Conservation (phyloP, 1,284 basidiomycete species). For the Cystobasidiaceae sp. region DNA sequence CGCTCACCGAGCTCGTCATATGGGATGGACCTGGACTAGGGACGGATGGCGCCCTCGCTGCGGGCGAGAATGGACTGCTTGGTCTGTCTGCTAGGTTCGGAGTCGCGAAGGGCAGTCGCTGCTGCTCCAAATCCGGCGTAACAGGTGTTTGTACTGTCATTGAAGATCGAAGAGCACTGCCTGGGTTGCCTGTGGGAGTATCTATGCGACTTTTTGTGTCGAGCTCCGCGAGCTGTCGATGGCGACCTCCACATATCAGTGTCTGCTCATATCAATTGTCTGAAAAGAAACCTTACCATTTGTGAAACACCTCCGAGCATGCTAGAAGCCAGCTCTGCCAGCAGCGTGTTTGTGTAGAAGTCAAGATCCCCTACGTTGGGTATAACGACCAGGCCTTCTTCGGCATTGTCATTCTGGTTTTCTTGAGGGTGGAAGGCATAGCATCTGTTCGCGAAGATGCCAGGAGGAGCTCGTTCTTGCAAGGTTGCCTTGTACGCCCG, state of each 20-base stretch:
- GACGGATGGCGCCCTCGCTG: too few relatives aligned
- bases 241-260: too few relatives aligned
- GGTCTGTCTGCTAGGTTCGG: conserved; percentile 28
- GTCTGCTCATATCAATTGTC: too few relatives aligned
- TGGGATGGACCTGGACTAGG: too few relatives aligned
- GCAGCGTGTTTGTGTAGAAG: conserved; percentile 72
- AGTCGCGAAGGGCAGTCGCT: conserved; percentile 27
- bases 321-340: conserved; percentile 78
- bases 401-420: conserved; percentile 61
- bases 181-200: too few relatives aligned
- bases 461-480: conserved; percentile 1
- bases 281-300: conserved; percentile 50
- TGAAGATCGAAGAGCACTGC: background rate
- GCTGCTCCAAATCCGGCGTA: background rate
- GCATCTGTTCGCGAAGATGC: conserved; percentile 52
- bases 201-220: too few relatives aligned
- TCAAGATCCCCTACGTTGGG: conserved; percentile 67
- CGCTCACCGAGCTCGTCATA: background rate
- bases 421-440: conserved; percentile 70
- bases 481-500: conserved; percentile 30
- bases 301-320: conserved; percentile 74
- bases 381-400: conserved; percentile 64
- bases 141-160: background rate
- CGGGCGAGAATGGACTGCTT: conserved; percentile 33
- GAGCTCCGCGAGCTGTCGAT: too few relatives aligned